Conservation (phyloP, 345 rosid genomes). For the Brassica incana region DNA sequence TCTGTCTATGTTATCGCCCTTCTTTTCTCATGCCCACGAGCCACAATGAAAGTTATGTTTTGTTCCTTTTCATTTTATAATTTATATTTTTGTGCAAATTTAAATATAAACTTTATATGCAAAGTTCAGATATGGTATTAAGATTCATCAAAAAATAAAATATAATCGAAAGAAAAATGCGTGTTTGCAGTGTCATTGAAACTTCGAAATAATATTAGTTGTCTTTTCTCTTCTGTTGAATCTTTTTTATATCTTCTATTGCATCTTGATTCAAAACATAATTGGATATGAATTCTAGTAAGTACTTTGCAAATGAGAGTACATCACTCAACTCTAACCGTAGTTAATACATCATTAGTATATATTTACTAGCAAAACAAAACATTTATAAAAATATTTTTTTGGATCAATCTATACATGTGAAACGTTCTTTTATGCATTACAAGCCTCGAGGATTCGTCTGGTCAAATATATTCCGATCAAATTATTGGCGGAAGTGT, state of each 20-base stretch:
- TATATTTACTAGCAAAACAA: not conserved
- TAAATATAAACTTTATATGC: not conserved
- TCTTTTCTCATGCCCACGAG: conserved; percentile 15
- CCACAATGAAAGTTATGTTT: conserved; percentile 33
- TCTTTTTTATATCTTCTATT: not conserved
- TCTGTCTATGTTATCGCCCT: conserved; percentile 36
- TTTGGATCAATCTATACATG: not conserved
- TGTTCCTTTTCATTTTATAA: conserved; percentile 17
- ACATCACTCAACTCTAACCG: not conserved
- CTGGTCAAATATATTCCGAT: conserved; percentile 39
- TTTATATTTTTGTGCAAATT: not conserved
- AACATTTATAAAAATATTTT: not conserved
- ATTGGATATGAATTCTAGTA: not conserved
- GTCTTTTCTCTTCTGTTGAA: not conserved
- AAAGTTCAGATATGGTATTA: not conserved
- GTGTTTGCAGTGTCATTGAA: not conserved
- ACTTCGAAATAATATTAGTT: not conserved
- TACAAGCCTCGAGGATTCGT: conserved; percentile 29
- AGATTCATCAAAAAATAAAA: not conserved
- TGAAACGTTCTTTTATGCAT: conserved; percentile 6
- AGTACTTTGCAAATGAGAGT: not conserved
- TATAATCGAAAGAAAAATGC: not conserved
- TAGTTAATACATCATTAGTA: not conserved
- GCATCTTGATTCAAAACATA: not conserved
- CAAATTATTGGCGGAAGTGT: conserved; percentile 31